Percentiles rank a stretch among this genome's conserved stretches.
phyloP scores from a whole-genome alignment of 768 basidiomycete genomes.

The Tephrocybe sp. region DNA sequence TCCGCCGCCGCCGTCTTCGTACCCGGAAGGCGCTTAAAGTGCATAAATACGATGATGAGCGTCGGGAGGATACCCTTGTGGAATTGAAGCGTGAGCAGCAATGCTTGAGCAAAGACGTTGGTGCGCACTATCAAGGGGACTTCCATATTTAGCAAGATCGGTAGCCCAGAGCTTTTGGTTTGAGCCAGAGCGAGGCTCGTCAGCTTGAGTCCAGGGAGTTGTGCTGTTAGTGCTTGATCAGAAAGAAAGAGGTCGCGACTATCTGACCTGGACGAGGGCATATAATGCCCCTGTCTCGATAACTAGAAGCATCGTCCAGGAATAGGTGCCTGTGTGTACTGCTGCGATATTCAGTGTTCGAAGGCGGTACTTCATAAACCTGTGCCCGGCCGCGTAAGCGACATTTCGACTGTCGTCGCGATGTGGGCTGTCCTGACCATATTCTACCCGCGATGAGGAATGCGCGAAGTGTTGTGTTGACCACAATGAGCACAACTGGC shows the following conservation, averaged over 20 bases:
- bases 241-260: background rate
- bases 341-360: background rate
- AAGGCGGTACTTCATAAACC: background rate
- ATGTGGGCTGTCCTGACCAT: background rate
- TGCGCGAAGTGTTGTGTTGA: constrained; percentile 3
- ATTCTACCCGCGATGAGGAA: constrained; percentile 5
- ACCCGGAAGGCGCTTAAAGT: background rate
- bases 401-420: background rate
- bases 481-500: constrained; percentile 1
- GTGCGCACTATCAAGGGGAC: background rate
- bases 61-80: constrained; percentile 4
- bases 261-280: background rate
- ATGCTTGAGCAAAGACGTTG: too few species aligned
- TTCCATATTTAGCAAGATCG: background rate
- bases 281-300: background rate
- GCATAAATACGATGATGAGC: background rate
- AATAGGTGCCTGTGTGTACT: background rate
- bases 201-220: background rate
- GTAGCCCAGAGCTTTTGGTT: background rate
- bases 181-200: background rate
- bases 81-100: background rate
- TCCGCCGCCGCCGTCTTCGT: background rate
- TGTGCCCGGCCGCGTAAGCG: background rate
- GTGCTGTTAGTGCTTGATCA: background rate
- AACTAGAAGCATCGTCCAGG: background rate